Conservation (phyloP, 2,329 filamentous ascomycete genomes). For the Cladophialophora yegresii region DNA sequence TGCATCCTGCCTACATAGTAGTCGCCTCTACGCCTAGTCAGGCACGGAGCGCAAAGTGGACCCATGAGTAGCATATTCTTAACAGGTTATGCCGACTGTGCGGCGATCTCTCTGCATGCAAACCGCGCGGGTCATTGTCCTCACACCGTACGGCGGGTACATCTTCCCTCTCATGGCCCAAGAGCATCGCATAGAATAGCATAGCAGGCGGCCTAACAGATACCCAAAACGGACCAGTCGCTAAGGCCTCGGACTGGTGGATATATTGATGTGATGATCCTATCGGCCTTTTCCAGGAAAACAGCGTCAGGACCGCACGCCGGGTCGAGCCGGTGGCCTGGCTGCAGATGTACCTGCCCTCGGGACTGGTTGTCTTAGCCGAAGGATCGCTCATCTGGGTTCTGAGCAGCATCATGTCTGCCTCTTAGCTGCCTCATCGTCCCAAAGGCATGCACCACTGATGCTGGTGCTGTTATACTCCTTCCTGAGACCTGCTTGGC, state of each 20-base stretch:
- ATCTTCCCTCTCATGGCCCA: not conserved
- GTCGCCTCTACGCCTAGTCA: not conserved
- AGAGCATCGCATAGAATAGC: not conserved
- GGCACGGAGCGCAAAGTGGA: not conserved
- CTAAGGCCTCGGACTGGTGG: no score
- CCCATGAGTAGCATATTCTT: no score
- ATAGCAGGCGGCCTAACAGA: not conserved
- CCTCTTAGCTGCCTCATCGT: not conserved
- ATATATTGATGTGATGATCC: not conserved
- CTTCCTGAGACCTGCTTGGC: not conserved
- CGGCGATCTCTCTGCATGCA: not conserved
- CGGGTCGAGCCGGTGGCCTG: not conserved
- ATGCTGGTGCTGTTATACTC: not conserved
- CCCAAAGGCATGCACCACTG: not conserved
- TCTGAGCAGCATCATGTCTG: not conserved
- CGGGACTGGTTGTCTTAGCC: not conserved
- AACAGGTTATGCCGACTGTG: not conserved
- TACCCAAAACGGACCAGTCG: no score
- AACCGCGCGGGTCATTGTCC: not conserved
- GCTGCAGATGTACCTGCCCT: not conserved
- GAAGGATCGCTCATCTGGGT: not conserved
- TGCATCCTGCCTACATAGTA: not conserved
- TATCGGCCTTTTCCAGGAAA: not conserved
- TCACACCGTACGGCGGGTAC: not conserved
- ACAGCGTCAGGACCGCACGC: not conserved